Conservation (phyloP, 352 stramenopile genomes). For the Elongisporangium senticosum region DNA sequence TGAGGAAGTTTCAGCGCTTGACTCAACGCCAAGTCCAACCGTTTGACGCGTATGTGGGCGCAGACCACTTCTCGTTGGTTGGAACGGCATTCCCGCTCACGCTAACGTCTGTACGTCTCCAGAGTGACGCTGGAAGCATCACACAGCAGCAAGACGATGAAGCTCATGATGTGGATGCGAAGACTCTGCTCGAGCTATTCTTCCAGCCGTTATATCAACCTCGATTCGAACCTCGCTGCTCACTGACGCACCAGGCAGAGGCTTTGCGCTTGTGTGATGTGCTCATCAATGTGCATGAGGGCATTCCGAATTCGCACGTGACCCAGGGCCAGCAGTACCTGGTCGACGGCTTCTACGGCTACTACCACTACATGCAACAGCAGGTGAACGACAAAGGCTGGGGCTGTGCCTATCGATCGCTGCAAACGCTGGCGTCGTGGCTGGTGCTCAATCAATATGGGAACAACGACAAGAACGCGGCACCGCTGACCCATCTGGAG, state of each 20-base stretch:
- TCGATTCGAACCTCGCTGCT: conserved; percentile 36
- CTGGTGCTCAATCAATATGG: conserved; percentile 68
- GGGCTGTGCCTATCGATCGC: conserved; percentile 83
- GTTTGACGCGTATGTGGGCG: conserved; percentile 6
- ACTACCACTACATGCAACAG: conserved; percentile 86
- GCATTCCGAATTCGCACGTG: conserved; percentile 34
- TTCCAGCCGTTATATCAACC: conserved; percentile 36
- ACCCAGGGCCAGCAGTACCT: conserved; percentile 32
- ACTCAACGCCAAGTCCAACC: not conserved
- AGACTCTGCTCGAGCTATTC: conserved; percentile 23
- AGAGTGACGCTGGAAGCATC: not conserved
- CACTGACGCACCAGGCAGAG: conserved; percentile 27
- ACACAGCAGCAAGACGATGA: not conserved
- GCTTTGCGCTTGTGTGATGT: conserved; percentile 33
- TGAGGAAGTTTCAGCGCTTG: conserved; percentile 3
- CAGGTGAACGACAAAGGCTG: conserved; percentile 81
- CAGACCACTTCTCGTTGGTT: conserved; percentile 43
- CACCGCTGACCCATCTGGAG: conserved; percentile 32
- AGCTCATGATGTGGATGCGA: conserved; percentile 8
- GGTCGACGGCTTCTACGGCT: conserved; percentile 73
- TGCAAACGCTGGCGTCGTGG: conserved; percentile 85
- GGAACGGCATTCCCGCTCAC: conserved; percentile 46
- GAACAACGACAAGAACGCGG: conserved; percentile 17
- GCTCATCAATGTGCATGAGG: conserved; percentile 69
- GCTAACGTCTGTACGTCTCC: conserved; percentile 12